Conservation (phyloP, 192 early-diverging fungal species). For the Glomus cerebriforme region DNA sequence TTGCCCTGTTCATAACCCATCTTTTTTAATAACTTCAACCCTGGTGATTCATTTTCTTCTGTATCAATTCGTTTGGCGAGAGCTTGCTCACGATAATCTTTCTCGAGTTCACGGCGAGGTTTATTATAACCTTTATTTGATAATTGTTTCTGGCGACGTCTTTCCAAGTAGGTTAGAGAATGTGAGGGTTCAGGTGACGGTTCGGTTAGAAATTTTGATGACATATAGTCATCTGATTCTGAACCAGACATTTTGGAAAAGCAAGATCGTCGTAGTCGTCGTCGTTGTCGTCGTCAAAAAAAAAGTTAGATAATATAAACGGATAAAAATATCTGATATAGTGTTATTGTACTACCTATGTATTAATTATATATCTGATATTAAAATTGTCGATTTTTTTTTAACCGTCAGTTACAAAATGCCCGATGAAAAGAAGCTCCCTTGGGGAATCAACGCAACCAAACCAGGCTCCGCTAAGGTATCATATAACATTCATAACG, state of each 20-base stretch:
- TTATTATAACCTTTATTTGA: constrained; percentile 42
- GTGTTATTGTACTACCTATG: too few relatives aligned
- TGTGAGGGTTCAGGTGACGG: neutral
- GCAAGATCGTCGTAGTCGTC: too few relatives aligned
- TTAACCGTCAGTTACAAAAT: neutral
- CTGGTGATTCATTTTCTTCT: constrained; percentile 41
- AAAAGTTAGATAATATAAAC: too few relatives aligned
- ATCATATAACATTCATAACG: neutral
- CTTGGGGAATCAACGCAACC: constrained; percentile 24
- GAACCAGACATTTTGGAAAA: neutral
- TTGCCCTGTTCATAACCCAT: constrained; percentile 48
- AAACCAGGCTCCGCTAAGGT: constrained; percentile 32
- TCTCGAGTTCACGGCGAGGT: constrained; percentile 35
- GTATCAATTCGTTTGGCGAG: constrained; percentile 40
- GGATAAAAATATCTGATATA: too few relatives aligned
- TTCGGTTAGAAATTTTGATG: constrained; percentile 38
- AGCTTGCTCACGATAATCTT: constrained; percentile 45
- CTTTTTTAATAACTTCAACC: constrained; percentile 49
- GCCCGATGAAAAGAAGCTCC: constrained; percentile 30
- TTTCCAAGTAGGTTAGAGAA: constrained; percentile 35
- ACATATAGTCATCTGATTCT: constrained; percentile 53
- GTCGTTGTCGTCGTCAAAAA: too few relatives aligned
- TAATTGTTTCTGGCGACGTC: constrained; percentile 36
- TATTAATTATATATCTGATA: too few relatives aligned
- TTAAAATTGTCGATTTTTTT: too few relatives aligned